A percentile compares a stretch with the other conserved stretches of the same genome.
Conservation (phyloP, 1,139 yeast genomes). For the Eremothecium gossypii region DNA sequence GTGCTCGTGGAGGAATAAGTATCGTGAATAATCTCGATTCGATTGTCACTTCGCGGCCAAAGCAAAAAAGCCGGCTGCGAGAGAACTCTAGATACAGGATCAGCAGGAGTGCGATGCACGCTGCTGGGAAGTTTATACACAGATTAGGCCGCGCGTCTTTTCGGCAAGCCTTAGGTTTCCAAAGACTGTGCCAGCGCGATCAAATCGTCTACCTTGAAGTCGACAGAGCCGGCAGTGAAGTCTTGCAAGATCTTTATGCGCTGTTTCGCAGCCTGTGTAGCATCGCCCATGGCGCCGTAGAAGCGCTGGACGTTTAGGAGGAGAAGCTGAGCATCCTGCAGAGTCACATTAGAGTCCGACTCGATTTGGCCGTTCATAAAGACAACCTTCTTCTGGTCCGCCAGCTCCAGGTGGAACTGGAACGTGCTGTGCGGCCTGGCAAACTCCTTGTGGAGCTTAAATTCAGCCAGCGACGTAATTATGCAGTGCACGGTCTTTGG, state of each 20-base stretch:
- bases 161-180: slow-evolving; percentile 35
- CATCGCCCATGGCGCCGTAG: slow-evolving; percentile 58
- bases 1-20: no score
- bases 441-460: slow-evolving; percentile 79
- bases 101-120: no score
- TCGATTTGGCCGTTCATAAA: slow-evolving; percentile 87
- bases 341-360: slow-evolving; percentile 50
- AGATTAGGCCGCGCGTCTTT: no score
- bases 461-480: slow-evolving; percentile 87
- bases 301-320: slow-evolving; percentile 79
- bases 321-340: slow-evolving; percentile 66
- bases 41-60: no score
- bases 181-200: slow-evolving; percentile 65
- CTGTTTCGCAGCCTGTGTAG: slow-evolving; percentile 35
- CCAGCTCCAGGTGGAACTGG: slow-evolving; percentile 76
- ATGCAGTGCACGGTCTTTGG: slow-evolving; percentile 79
- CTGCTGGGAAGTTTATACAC: no score
- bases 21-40: no score
- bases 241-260: slow-evolving; percentile 50
- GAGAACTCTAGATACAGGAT: no score
- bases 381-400: slow-evolving; percentile 52
- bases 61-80: no score
- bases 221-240: slow-evolving; percentile 60
- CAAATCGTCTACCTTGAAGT: slow-evolving; percentile 57
- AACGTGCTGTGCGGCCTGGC: slow-evolving; percentile 94